phyloP scores from a whole-genome alignment of 306 rosid species.

The Malus orientalis region DNA sequence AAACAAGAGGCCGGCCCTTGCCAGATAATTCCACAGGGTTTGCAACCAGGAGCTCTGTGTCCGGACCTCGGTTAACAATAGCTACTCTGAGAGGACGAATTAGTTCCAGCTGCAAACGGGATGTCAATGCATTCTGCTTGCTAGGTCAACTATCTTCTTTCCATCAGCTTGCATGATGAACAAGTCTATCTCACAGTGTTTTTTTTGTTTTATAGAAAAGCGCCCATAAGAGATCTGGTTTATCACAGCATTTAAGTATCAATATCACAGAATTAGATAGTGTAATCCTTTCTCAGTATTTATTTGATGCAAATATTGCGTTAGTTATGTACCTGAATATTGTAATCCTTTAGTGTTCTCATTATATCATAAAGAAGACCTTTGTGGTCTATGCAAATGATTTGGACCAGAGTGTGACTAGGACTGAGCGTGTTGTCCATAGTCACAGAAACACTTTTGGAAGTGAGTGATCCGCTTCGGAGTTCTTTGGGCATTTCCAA shows the following conservation, averaged over 20 bases:
- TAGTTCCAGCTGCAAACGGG: slow-evolving; percentile 65
- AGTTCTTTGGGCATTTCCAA: slow-evolving; percentile 31
- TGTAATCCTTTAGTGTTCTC: slow-evolving; percentile 94
- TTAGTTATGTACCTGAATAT: slow-evolving; percentile 52
- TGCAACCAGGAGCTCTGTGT: slow-evolving; percentile 77
- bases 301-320: background rate
- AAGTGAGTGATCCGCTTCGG: slow-evolving; percentile 37
- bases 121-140: slow-evolving; percentile 63
- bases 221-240: slow-evolving; percentile 92
- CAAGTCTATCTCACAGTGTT: slow-evolving; percentile 77
- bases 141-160: slow-evolving; percentile 72
- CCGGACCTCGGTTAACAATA: slow-evolving; percentile 75
- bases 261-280: slow-evolving; percentile 8
- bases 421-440: slow-evolving; percentile 89
- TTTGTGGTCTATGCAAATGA: slow-evolving; percentile 82
- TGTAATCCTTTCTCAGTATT: background rate
- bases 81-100: slow-evolving; percentile 79
- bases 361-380: slow-evolving; percentile 92
- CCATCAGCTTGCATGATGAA: slow-evolving; percentile 90
- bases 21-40: slow-evolving; percentile 90
- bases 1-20: slow-evolving; percentile 92
- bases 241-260: slow-evolving; percentile 20
- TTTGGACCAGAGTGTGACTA: slow-evolving; percentile 84
- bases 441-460: slow-evolving; percentile 41
- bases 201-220: slow-evolving; percentile 46